Base-by-base conservation (phyloP, 2,329 filamentous ascomycete genomes). In the Blastomyces emzantsi region DNA sequence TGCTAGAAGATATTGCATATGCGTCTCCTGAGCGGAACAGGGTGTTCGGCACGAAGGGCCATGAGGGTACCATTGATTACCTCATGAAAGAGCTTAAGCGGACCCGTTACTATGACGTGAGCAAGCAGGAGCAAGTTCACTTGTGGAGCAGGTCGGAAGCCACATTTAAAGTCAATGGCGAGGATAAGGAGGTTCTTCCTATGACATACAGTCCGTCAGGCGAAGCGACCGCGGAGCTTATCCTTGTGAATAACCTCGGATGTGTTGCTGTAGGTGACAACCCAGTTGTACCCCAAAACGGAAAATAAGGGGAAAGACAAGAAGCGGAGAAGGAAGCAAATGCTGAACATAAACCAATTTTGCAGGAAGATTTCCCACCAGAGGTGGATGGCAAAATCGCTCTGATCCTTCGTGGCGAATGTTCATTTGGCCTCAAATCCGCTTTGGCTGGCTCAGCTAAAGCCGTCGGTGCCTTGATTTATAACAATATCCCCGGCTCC, bases 391-490 rank as follows among this genome's bases (percentile, higher is more conserved):
- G 85, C 60, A 85, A 84, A 64, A 87, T 94, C 64, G 89, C 87
- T 11, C 79, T 94, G 47, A 82, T 94, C 67, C 79, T 81, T 39
- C 86, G 90, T 63, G 90, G 90, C 62, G 80, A 76, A 1, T 94
- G 90, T 71, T 68, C 85, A 8, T 94, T 93, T 68, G 88, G 86
- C 13, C 75, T 81, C 64, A 94, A 94, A 78, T 87, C 87, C 1
- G 81, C 81, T 62, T 77, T 83, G 17, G 89, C 90, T 6, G 87
- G 86, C 52, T 80, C 79, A 59, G 88, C 88, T 1, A 88, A 89
- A 25, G 90, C 90, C 5, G 74, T 84, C 3, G 90, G 86, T 1
- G 88, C 87, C 0, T 76, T 94, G 17, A 80, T 94, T 60, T 92
- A 90, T 77, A 91, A 93, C 78, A 88, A 87, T 68, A 85, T 85